Evolutionary conservation across 139 green algal species (phyloP).

Genomic region (Chlorella sorokiniana): DNA sequence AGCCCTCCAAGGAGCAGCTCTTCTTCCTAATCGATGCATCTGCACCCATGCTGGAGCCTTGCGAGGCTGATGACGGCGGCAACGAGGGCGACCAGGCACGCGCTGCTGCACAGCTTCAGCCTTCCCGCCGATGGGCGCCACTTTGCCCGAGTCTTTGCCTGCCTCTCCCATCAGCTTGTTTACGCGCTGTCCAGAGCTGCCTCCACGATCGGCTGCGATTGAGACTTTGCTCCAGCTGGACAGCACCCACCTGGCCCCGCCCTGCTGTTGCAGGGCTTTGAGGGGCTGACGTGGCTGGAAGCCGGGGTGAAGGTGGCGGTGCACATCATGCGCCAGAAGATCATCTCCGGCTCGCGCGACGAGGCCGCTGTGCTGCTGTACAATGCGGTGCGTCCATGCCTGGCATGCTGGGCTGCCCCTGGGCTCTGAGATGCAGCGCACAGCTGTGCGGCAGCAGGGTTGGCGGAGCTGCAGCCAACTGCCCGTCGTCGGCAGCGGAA

Average conservation of each 20-base stretch:
- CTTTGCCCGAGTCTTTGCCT: too few relatives aligned
- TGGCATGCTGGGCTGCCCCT: background rate
- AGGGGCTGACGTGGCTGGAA: slow-evolving; percentile 35
- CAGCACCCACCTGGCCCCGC: background rate
- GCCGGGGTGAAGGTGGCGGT: slow-evolving; percentile 29
- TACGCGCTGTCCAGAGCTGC: too few relatives aligned
- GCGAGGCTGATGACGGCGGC: background rate
- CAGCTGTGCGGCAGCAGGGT: too few relatives aligned
- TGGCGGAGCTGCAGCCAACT: too few relatives aligned
- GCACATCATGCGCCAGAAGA: slow-evolving; percentile 31
- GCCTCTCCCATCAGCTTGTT: too few relatives aligned
- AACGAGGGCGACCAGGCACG: background rate
- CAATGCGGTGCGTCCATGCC: slow-evolving; percentile 37
- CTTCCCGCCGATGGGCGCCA: too few relatives aligned
- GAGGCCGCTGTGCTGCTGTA: slow-evolving; percentile 43
- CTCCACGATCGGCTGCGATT: too few relatives aligned
- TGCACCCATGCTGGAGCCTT: slow-evolving; percentile 31
- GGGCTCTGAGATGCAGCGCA: background rate
- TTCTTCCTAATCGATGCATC: slow-evolving; percentile 48
- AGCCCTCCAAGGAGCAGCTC: slow-evolving; percentile 24
- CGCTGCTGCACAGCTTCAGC: too few relatives aligned
- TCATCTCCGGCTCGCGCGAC: slow-evolving; percentile 38
- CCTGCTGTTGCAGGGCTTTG: background rate
- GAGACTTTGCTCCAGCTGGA: background rate
- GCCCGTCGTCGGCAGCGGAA: too few relatives aligned